phyloP scores from a whole-genome alignment of 2,329 filamentous ascomycete genomes.

The Talaromyces sp. region DNA sequence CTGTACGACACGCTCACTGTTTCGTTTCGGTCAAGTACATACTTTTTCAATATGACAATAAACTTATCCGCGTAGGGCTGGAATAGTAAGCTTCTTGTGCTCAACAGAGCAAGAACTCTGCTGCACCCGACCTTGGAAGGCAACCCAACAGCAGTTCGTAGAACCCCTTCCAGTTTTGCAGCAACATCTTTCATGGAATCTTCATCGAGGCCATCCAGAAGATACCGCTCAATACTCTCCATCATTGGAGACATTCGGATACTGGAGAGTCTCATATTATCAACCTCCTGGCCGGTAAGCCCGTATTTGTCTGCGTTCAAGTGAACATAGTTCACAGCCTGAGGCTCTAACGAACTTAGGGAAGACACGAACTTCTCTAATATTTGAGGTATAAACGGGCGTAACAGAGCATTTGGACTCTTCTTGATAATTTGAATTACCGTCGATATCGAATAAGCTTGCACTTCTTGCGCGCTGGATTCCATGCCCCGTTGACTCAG shows the following conservation, averaged over 20 bases:
- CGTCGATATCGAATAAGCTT: slow-evolving; percentile 74
- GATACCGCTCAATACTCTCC: slow-evolving; percentile 81
- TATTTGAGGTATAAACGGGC: slow-evolving; percentile 76
- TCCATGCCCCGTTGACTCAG: slow-evolving; percentile 85
- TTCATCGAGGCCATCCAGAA: slow-evolving; percentile 74
- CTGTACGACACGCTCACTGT: slow-evolving; percentile 90
- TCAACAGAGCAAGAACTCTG: slow-evolving; percentile 76
- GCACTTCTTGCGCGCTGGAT: slow-evolving; percentile 81
- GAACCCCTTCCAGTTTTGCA: slow-evolving; percentile 67
- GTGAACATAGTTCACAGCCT: slow-evolving; percentile 88
- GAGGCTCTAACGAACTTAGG: slow-evolving; percentile 81
- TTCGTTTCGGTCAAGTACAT: slow-evolving; percentile 86
- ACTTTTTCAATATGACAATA: slow-evolving; percentile 71
- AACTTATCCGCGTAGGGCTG: slow-evolving; percentile 71
- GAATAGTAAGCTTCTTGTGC: slow-evolving; percentile 71
- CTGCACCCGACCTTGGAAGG: slow-evolving; percentile 92
- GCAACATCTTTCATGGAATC: slow-evolving; percentile 71
- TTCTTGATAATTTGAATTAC: slow-evolving; percentile 88
- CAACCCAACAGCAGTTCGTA: slow-evolving; percentile 83
- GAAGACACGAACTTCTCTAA: slow-evolving; percentile 76
- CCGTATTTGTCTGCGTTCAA: slow-evolving; percentile 81
- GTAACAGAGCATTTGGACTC: slow-evolving; percentile 67
- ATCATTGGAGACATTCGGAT: slow-evolving; percentile 85
- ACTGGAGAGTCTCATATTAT: slow-evolving; percentile 75
- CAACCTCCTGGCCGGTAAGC: slow-evolving; percentile 81